Conservation (phyloP, 176 grass and related monocot species). For the Aegilops speltoides region DNA sequence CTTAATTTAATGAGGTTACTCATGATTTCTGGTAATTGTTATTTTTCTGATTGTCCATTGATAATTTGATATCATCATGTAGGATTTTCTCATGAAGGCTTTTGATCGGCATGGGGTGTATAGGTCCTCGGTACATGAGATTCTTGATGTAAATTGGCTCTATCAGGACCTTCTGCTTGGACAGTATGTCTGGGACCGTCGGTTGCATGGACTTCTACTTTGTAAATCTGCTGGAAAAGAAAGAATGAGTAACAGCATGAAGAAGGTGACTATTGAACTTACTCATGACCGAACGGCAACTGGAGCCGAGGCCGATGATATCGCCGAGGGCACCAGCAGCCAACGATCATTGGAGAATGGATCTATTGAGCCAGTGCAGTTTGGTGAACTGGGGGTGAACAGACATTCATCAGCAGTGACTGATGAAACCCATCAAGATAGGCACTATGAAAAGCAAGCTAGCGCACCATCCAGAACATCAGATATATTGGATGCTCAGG, state of each 20-base stretch:
- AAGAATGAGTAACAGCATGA: constrained; percentile 11
- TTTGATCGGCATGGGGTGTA: constrained; percentile 27
- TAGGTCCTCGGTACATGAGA: constrained; percentile 28
- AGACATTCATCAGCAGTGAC: background rate
- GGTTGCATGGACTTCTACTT: constrained; percentile 52
- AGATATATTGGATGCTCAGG: constrained; percentile 12
- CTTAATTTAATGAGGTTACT: background rate
- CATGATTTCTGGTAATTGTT: background rate
- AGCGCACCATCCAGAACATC: background rate
- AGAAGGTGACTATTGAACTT: constrained; percentile 27
- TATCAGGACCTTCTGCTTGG: constrained; percentile 68
- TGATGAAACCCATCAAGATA: constrained; percentile 7
- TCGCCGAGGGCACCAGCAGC: background rate
- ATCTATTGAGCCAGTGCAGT: background rate
- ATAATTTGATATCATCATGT: constrained; percentile 11
- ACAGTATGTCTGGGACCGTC: constrained; percentile 62
- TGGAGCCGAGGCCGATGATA: background rate
- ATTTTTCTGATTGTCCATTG: background rate
- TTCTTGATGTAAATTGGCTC: constrained; percentile 66
- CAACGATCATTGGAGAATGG: constrained; percentile 16
- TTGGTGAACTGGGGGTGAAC: background rate
- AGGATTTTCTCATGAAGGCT: constrained; percentile 48
- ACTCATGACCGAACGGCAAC: constrained; percentile 16
- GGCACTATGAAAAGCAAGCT: constrained; percentile 12
- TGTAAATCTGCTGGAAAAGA: constrained; percentile 26